phyloP scores from a whole-genome alignment of 2,329 filamentous ascomycete genomes.

The Geoglossum cookeanum region DNA sequence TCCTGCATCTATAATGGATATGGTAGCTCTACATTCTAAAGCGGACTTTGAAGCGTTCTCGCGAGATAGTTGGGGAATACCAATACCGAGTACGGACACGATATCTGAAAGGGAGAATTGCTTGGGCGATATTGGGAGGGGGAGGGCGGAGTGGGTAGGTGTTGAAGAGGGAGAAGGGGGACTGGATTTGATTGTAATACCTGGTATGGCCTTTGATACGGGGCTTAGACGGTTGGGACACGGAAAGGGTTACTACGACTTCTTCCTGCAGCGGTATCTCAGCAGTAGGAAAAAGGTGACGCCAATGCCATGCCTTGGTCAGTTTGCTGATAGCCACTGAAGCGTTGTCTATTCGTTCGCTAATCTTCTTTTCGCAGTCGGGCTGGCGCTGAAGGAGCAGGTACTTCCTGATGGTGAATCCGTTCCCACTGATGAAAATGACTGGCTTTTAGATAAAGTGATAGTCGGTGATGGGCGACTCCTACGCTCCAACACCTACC shows the following conservation, averaged over 20 bases:
- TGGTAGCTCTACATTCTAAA: constrained; percentile 59
- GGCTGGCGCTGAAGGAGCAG: constrained; percentile 73
- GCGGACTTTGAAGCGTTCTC: constrained; percentile 61
- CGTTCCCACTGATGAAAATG: constrained; percentile 57
- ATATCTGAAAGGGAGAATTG: constrained; percentile 51
- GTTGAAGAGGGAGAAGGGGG: constrained; percentile 19
- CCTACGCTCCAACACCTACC: background rate
- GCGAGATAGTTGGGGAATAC: constrained; percentile 83
- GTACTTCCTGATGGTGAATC: constrained; percentile 44
- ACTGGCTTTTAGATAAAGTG: constrained; percentile 64
- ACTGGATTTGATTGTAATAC: constrained; percentile 77
- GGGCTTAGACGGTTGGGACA: constrained; percentile 65
- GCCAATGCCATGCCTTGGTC: constrained; percentile 40
- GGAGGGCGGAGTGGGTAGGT: constrained; percentile 20
- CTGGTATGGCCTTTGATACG: constrained; percentile 78
- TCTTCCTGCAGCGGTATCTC: constrained; percentile 64
- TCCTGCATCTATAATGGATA: constrained; percentile 70
- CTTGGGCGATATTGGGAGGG: constrained; percentile 41
- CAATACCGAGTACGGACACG: constrained; percentile 52
- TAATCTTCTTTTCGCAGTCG: constrained; percentile 32
- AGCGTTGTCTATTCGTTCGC: constrained; percentile 9
- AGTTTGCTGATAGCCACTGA: constrained; percentile 16
- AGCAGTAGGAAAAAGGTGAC: constrained; percentile 16
- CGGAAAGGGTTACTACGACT: constrained; percentile 94
- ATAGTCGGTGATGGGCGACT: constrained; percentile 45